A percentile compares a stretch with the other conserved stretches of the same genome.
These are phyloP conservation scores for Penicillium sp. DNA, from an alignment of 2,329 filamentous ascomycete species.

Conservation along the genomic window DNA sequence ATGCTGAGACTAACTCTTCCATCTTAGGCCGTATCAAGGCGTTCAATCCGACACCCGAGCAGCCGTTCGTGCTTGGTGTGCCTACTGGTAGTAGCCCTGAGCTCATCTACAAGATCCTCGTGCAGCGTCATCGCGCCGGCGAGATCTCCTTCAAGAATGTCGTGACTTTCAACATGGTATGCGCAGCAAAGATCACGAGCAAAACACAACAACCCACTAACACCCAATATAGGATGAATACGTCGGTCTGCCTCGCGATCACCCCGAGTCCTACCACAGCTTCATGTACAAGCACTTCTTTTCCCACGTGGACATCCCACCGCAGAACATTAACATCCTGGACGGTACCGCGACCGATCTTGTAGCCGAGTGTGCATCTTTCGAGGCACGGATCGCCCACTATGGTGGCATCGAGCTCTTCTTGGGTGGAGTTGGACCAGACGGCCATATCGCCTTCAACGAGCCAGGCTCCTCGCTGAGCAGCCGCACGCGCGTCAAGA, in stretches of 20 bases:
- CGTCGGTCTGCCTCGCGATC: slow-evolving; percentile 76
- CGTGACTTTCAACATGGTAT: slow-evolving; percentile 87
- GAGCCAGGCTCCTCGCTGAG: slow-evolving; percentile 78
- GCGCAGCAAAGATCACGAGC: slow-evolving; percentile 12
- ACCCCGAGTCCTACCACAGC: slow-evolving; percentile 82
- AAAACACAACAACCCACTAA: slow-evolving; percentile 12
- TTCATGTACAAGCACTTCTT: slow-evolving; percentile 96
- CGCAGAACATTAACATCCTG: slow-evolving; percentile 79
- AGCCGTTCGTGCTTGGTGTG: slow-evolving; percentile 78
- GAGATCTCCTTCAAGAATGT: slow-evolving; percentile 84
- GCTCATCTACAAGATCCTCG: slow-evolving; percentile 73
- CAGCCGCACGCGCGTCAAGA: slow-evolving; percentile 81
- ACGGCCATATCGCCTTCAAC: slow-evolving; percentile 89
- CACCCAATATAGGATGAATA: slow-evolving; percentile 68
- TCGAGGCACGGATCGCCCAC: slow-evolving; percentile 73
- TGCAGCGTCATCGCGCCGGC: slow-evolving; percentile 48
- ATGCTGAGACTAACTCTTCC: slow-evolving; percentile 4
- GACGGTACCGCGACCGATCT: slow-evolving; percentile 77
- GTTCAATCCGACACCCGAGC: slow-evolving; percentile 69
- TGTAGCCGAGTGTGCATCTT: slow-evolving; percentile 72
- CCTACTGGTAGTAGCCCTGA: slow-evolving; percentile 82
- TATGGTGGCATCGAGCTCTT: slow-evolving; percentile 82
- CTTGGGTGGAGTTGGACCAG: slow-evolving; percentile 78
- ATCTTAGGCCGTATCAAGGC: slow-evolving; percentile 69
- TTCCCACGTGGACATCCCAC: slow-evolving; percentile 77